phyloP scores from a whole-genome alignment of 805 yeast genomes.

The Cyberlindnera suaveolens region DNA sequence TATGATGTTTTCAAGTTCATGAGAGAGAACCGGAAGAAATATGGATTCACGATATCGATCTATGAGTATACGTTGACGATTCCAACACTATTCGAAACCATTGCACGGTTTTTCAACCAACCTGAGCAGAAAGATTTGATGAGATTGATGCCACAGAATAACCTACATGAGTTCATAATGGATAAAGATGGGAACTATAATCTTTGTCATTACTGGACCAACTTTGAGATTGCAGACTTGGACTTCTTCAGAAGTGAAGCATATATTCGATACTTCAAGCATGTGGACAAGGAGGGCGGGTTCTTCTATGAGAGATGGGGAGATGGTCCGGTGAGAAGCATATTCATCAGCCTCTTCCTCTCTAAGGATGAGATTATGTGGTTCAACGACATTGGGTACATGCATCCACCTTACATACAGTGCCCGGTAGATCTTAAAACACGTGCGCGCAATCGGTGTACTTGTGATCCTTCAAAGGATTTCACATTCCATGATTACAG shows the following conservation, averaged over 20 bases:
- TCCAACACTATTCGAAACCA: conserved; percentile 38
- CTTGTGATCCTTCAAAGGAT: conserved; percentile 66
- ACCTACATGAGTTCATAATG: conserved; percentile 61
- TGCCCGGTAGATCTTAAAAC: conserved; percentile 65
- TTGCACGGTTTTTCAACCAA: conserved; percentile 8
- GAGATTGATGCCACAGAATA: conserved; percentile 44
- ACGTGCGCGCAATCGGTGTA: conserved; percentile 59
- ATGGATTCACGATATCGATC: conserved; percentile 70
- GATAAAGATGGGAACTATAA: conserved; percentile 67
- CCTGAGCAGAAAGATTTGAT: conserved; percentile 3
- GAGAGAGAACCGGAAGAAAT: conserved; percentile 53
- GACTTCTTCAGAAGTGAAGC: conserved; percentile 69
- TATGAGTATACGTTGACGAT: conserved; percentile 60
- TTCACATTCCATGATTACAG: conserved; percentile 68
- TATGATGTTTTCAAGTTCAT: conserved; percentile 53
- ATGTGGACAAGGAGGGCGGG: conserved; percentile 70
- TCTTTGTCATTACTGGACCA: conserved; percentile 89
- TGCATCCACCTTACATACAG: conserved; percentile 66
- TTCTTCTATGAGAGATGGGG: conserved; percentile 92
- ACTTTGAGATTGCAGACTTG: conserved; percentile 79
- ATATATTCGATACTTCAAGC: conserved; percentile 61
- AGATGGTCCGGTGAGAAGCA: conserved; percentile 83
- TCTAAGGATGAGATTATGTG: conserved; percentile 60
- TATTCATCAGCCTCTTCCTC: conserved; percentile 70
- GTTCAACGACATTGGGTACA: conserved; percentile 77